phyloP scores from a whole-genome alignment of 2,329 filamentous ascomycete genomes.

The Ophiostoma ulmi region DNA sequence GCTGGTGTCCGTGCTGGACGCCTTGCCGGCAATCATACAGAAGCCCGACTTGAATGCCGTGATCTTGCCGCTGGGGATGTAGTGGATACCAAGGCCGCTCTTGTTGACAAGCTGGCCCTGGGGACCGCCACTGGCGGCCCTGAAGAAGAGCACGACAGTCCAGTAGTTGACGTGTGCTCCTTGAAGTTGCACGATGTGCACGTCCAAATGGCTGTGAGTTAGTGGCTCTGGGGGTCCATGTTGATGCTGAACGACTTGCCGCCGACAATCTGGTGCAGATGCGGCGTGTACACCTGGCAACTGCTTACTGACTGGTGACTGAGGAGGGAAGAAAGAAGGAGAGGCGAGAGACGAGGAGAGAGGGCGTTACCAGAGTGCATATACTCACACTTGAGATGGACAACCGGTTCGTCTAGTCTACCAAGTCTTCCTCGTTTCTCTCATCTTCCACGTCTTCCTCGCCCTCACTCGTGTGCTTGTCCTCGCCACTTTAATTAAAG shows the following conservation, averaged over 20 bases:
- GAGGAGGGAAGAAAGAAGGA: not conserved
- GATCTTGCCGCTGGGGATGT: slow-evolving; percentile 41
- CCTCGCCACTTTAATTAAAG: not conserved
- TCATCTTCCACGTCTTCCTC: not conserved
- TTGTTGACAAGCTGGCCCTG: slow-evolving; percentile 42
- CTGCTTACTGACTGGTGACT: not conserved
- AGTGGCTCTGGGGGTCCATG: slow-evolving; percentile 38
- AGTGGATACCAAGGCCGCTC: slow-evolving; percentile 43
- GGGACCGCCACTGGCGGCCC: slow-evolving; percentile 41
- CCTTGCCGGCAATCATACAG: slow-evolving; percentile 44
- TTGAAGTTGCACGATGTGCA: slow-evolving; percentile 43
- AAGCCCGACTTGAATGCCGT: slow-evolving; percentile 44
- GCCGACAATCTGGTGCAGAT: slow-evolving; percentile 45
- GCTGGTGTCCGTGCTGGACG: slow-evolving; percentile 38
- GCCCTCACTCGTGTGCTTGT: not conserved
- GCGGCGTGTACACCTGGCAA: slow-evolving; percentile 37
- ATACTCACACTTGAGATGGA: not conserved
- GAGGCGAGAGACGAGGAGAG: not conserved
- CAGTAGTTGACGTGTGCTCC: slow-evolving; percentile 45
- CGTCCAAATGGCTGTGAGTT: slow-evolving; percentile 36
- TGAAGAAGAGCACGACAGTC: slow-evolving; percentile 45
- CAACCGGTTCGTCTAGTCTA: not conserved
- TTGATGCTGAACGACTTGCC: slow-evolving; percentile 44
- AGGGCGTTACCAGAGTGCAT: not conserved
- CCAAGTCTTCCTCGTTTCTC: not conserved